These are phyloP conservation scores for Rhizoclosmatium sp. DNA, from an alignment of 192 early-diverging fungal genomes.

Conservation along the genomic window DNA sequence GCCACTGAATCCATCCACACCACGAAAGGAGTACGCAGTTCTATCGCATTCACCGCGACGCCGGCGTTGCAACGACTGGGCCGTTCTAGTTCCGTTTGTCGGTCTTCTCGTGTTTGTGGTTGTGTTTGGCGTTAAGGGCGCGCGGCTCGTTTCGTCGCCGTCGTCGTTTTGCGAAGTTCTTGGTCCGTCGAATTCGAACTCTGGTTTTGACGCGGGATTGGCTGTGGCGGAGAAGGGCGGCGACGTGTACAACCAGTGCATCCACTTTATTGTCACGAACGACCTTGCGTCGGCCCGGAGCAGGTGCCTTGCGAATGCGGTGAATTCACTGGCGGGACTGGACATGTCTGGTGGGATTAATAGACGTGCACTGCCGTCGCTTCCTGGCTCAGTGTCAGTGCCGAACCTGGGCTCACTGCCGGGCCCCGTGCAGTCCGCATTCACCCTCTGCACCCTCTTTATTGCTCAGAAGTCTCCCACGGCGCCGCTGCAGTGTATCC, in stretches of 20 bases:
- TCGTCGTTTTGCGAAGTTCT: not conserved
- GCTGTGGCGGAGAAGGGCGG: not conserved
- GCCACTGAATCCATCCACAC: too few species aligned
- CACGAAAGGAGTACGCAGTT: slow-evolving; percentile 5
- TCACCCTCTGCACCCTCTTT: slow-evolving; percentile 18
- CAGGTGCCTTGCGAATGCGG: slow-evolving; percentile 23
- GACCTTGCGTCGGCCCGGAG: slow-evolving; percentile 21
- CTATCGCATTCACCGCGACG: not conserved
- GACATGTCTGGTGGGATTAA: too few species aligned
- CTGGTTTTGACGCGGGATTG: not conserved
- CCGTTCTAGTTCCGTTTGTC: slow-evolving; percentile 10
- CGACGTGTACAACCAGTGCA: slow-evolving; percentile 20
- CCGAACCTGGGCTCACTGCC: not conserved
- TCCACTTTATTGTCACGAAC: slow-evolving; percentile 18
- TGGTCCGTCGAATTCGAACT: not conserved
- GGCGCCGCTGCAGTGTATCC: slow-evolving; percentile 2
- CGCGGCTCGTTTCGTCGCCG: slow-evolving; percentile 11
- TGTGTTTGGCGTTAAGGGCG: slow-evolving; percentile 1
- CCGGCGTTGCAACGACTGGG: not conserved
- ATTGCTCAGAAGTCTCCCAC: not conserved
- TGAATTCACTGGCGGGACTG: not conserved
- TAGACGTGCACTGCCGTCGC: not conserved
- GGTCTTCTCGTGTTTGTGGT: slow-evolving; percentile 6
- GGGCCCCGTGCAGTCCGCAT: slow-evolving; percentile 5
- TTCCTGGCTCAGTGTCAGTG: not conserved